Evolutionary conservation across 208 protist species (phyloP).

Genomic region (Acanthamoeba royreba): DNA sequence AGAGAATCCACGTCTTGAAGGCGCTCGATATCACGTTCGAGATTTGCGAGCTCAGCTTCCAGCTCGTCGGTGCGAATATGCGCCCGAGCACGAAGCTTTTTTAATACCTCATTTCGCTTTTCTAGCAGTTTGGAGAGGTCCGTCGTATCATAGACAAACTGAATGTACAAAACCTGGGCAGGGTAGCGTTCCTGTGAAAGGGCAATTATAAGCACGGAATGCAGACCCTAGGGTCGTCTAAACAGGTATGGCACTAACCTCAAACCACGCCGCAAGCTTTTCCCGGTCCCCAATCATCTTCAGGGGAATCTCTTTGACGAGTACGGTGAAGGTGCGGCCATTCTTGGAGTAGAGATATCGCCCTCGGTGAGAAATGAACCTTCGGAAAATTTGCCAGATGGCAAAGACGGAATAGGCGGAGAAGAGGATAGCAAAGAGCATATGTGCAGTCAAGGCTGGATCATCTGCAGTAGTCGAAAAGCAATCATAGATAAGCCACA

Average conservation of each 20-base stretch:
- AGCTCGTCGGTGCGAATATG: background rate
- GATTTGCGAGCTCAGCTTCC: background rate
- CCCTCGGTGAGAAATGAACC: background rate
- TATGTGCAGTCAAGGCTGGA: background rate
- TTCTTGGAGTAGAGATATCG: slow-evolving; percentile 3
- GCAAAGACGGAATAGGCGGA: background rate
- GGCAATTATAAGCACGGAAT: too few species aligned
- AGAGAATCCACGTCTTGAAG: background rate
- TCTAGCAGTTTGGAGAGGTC: background rate
- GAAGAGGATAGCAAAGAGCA: background rate
- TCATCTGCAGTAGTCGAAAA: too few species aligned
- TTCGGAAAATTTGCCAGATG: background rate
- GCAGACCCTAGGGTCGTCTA: too few species aligned
- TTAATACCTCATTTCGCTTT: background rate
- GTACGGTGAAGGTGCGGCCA: background rate
- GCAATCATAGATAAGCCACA: background rate
- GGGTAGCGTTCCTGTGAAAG: slow-evolving; percentile 14
- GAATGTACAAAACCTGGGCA: background rate
- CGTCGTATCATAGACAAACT: background rate
- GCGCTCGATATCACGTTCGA: background rate
- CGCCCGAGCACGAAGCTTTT: background rate
- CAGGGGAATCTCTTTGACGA: background rate
- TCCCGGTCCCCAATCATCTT: background rate
- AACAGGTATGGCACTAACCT: background rate
- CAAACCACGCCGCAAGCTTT: background rate